These are phyloP conservation scores for Cercophora samala DNA, from an alignment of 495 filamentous ascomycete genomes.

Conservation along the genomic window DNA sequence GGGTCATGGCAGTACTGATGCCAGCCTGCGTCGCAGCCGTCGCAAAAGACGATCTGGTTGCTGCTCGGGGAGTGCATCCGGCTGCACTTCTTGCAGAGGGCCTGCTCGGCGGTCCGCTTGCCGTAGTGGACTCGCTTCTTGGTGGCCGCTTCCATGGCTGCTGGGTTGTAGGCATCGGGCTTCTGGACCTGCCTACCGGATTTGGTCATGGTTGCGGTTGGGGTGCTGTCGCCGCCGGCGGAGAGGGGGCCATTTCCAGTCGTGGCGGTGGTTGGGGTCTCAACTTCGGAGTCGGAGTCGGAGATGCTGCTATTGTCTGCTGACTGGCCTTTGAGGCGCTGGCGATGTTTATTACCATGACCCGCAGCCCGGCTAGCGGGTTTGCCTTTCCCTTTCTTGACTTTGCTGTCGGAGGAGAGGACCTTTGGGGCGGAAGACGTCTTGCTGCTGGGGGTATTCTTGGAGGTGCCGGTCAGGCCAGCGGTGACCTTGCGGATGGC, in stretches of 20 bases:
- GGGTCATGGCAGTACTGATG: conserved; percentile 92
- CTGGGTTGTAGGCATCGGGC: conserved; percentile 66
- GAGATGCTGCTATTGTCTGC: conserved; percentile 17
- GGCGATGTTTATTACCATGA: conserved; percentile 15
- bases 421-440: conserved; percentile 12
- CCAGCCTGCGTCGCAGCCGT: conserved; percentile 83
- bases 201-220: conserved; percentile 55
- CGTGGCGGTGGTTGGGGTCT: neutral
- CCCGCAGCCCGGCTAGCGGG: neutral
- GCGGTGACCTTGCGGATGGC: conserved; percentile 33
- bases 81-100: conserved; percentile 72
- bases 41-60: conserved; percentile 94
- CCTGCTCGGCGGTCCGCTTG: conserved; percentile 50
- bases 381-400: conserved; percentile 27
- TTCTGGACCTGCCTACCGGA: conserved; percentile 79
- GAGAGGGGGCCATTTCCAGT: neutral
- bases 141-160: conserved; percentile 38
- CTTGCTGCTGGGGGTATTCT: conserved; percentile 19
- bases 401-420: conserved; percentile 23
- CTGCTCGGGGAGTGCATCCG: conserved; percentile 67
- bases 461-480: conserved; percentile 21
- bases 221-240: neutral
- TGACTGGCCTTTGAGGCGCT: conserved; percentile 23
- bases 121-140: conserved; percentile 44
- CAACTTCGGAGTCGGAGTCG: conserved; percentile 17